Percentiles rank a stretch among this genome's conserved stretches.
phyloP scores from a whole-genome alignment of 2,329 filamentous ascomycete genomes.

The Gliomastix tumulicola region DNA sequence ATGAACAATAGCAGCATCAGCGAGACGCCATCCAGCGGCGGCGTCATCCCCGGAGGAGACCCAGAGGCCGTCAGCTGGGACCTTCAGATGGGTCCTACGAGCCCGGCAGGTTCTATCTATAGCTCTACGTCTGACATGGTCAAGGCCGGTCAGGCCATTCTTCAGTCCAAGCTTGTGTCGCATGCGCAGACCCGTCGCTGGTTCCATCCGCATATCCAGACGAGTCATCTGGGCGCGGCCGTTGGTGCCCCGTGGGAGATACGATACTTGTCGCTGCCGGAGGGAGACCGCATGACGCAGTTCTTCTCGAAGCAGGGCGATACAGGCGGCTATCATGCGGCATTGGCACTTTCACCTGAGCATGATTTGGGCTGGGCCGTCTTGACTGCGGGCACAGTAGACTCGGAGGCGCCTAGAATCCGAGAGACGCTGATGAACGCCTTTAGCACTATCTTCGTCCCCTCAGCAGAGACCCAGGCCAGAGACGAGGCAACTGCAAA shows the following conservation, averaged over 20 bases:
- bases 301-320: conserved; percentile 32
- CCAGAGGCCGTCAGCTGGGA: conserved; percentile 12
- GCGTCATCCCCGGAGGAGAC: conserved; percentile 10
- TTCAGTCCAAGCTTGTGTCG: conserved; percentile 22
- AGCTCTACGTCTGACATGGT: conserved; percentile 23
- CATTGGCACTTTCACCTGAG: conserved; percentile 29
- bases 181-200: conserved; percentile 23
- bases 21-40: conserved; percentile 9
- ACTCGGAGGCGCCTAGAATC: conserved; percentile 1
- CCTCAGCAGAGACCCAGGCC: conserved; percentile 1
- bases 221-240: conserved; percentile 18
- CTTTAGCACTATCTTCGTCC: conserved; percentile 1
- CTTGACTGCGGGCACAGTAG: conserved; percentile 14
- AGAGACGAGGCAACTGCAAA: neutral
- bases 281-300: conserved; percentile 25
- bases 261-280: conserved; percentile 4
- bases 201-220: conserved; percentile 27
- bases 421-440: conserved; percentile 2
- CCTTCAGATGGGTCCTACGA: conserved; percentile 12
- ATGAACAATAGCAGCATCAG: conserved; percentile 19
- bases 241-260: conserved; percentile 37
- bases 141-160: conserved; percentile 24
- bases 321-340: conserved; percentile 22
- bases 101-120: conserved; percentile 15
- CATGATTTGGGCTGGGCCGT: conserved; percentile 27